Conservation (phyloP, 768 basidiomycete species). For the Boletus fagicola region DNA sequence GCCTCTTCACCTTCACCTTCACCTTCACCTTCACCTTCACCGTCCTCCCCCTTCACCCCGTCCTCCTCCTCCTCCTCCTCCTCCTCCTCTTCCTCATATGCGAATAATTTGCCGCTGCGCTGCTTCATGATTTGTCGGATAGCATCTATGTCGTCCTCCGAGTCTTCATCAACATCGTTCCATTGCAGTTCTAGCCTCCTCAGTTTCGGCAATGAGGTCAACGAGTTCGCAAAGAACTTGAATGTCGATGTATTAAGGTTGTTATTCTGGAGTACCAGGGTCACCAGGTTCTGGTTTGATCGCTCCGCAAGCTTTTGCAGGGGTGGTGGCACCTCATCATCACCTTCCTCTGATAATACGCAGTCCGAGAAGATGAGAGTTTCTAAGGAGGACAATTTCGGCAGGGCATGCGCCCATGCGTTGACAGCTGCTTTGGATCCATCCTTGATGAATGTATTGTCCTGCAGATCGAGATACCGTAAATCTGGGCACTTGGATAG, state of each 20-base stretch:
- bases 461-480: slow-evolving; percentile 85
- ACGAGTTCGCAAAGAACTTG: slow-evolving; percentile 60
- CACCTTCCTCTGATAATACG: slow-evolving; percentile 65
- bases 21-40: slow-evolving; percentile 24
- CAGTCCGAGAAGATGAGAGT: slow-evolving; percentile 93
- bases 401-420: slow-evolving; percentile 63
- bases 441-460: slow-evolving; percentile 78
- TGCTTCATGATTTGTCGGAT: slow-evolving; percentile 55
- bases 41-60: slow-evolving; percentile 46
- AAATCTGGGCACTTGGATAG: slow-evolving; percentile 65
- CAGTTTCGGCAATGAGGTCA: slow-evolving; percentile 59
- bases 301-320: slow-evolving; percentile 62
- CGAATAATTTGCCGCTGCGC: slow-evolving; percentile 64
- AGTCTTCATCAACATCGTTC: slow-evolving; percentile 83
- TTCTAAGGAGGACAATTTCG: slow-evolving; percentile 66
- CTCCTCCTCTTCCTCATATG: slow-evolving; percentile 79
- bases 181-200: slow-evolving; percentile 82
- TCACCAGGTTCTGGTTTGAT: slow-evolving; percentile 69
- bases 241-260: slow-evolving; percentile 77
- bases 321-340: slow-evolving; percentile 74
- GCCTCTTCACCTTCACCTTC: slow-evolving; percentile 13
- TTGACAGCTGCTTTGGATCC: slow-evolving; percentile 55
- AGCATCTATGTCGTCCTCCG: slow-evolving; percentile 52
- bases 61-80: slow-evolving; percentile 66
- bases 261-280: slow-evolving; percentile 87